These are phyloP conservation scores for Sporisorium exsertum DNA, from an alignment of 1,284 basidiomycete genomes.

Conservation along the genomic window DNA sequence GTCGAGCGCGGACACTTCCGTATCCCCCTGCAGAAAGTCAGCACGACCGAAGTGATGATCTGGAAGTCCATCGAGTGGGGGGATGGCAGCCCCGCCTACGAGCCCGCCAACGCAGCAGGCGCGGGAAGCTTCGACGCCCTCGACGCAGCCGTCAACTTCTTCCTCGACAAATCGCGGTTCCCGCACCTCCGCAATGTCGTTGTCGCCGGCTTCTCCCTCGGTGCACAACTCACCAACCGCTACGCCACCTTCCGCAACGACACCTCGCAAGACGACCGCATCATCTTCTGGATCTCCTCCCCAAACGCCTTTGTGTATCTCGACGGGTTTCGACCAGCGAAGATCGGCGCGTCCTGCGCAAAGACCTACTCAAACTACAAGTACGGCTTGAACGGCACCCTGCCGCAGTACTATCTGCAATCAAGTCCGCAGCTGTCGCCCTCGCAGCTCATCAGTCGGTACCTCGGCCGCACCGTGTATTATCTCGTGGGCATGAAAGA, in stretches of 20 bases:
- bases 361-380: slow-evolving; percentile 59
- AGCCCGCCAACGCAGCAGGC: slow-evolving; percentile 34
- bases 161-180: slow-evolving; percentile 50
- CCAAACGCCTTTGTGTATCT: slow-evolving; percentile 64
- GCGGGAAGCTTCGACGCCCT: slow-evolving; percentile 55
- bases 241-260: slow-evolving; percentile 55
- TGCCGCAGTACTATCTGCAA: slow-evolving; percentile 50
- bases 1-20: slow-evolving; percentile 1
- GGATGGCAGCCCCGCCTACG: slow-evolving; percentile 43
- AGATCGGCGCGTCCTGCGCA: slow-evolving; percentile 24
- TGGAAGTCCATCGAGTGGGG: slow-evolving; percentile 59
- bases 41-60: slow-evolving; percentile 46
- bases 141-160: slow-evolving; percentile 53
- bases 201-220: slow-evolving; percentile 62
- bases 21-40: slow-evolving; percentile 23
- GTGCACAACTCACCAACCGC: slow-evolving; percentile 59
- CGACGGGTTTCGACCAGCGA: slow-evolving; percentile 35
- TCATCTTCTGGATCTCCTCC: slow-evolving; percentile 59
- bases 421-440: slow-evolving; percentile 3
- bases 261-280: slow-evolving; percentile 34
- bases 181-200: slow-evolving; percentile 61
- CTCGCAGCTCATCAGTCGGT: slow-evolving; percentile 31
- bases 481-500: slow-evolving; percentile 62
- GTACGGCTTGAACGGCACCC: slow-evolving; percentile 61
- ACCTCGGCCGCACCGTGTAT: slow-evolving; percentile 41